Evolutionary conservation across 2,329 filamentous ascomycete species (phyloP).

Genomic region (Paramyrothecium sp.): DNA sequence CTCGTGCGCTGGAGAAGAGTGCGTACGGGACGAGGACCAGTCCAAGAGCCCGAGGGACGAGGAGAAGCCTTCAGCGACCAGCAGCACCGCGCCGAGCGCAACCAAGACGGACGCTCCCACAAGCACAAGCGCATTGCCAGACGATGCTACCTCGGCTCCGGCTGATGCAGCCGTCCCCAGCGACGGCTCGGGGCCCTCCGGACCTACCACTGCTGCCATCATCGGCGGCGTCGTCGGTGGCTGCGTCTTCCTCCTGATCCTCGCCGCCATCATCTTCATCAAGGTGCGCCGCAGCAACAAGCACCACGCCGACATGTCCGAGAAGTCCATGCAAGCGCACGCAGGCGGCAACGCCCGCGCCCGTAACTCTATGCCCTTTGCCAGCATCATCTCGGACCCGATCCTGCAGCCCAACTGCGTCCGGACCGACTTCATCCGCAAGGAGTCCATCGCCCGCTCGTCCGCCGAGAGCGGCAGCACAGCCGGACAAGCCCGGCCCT

Average conservation of each 20-base stretch:
- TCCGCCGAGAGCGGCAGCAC: slow-evolving; percentile 8
- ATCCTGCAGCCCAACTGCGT: slow-evolving; percentile 43
- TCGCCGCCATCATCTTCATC: slow-evolving; percentile 38
- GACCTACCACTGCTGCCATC: slow-evolving; percentile 34
- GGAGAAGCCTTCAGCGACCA: slow-evolving; percentile 26
- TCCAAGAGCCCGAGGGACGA: slow-evolving; percentile 30
- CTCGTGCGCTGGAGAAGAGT: slow-evolving; percentile 54
- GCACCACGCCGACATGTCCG: slow-evolving; percentile 9
- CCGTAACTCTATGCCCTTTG: slow-evolving; percentile 10
- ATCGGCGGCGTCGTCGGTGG: slow-evolving; percentile 49
- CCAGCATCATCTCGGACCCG: slow-evolving; percentile 56
- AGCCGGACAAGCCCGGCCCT: slow-evolving; percentile 6
- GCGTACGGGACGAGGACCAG: slow-evolving; percentile 53
- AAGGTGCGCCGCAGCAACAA: slow-evolving; percentile 32
- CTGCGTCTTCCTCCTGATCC: slow-evolving; percentile 37
- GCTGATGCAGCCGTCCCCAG: slow-evolving; percentile 9
- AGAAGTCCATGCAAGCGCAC: slow-evolving; percentile 17
- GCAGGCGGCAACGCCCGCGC: slow-evolving; percentile 15
- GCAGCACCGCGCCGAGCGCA: slow-evolving; percentile 17
- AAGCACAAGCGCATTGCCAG: slow-evolving; percentile 14
- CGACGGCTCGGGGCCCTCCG: slow-evolving; percentile 12
- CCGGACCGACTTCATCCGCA: slow-evolving; percentile 54
- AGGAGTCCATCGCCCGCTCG: slow-evolving; percentile 17
- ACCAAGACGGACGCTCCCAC: slow-evolving; percentile 15
- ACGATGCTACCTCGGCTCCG: slow-evolving; percentile 10